Evolutionary conservation across 768 basidiomycete species (phyloP).

Genomic region (Kwoniella dendrophila): DNA sequence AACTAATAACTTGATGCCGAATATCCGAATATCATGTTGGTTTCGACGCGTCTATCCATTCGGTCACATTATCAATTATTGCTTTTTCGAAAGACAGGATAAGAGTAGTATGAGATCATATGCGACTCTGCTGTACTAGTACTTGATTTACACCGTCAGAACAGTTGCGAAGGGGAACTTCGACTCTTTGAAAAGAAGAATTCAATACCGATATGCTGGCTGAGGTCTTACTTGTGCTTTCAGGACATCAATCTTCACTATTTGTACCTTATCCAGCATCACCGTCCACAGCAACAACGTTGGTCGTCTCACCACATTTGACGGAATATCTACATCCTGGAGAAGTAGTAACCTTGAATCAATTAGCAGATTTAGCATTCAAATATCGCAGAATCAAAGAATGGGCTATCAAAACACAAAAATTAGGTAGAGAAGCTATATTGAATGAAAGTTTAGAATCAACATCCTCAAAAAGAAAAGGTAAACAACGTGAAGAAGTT

Average conservation of each 20-base stretch:
- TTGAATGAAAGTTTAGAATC: conserved; percentile 13
- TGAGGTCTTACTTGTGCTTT: conserved; percentile 81
- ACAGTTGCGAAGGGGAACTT: background rate
- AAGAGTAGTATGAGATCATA: no score
- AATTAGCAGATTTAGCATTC: conserved; percentile 71
- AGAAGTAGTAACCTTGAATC: conserved; percentile 80
- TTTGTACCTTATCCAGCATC: conserved; percentile 63
- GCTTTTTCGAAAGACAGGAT: no score
- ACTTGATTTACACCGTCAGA: no score
- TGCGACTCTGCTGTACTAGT: no score
- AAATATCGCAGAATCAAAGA: conserved; percentile 73
- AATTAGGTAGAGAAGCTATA: conserved; percentile 25
- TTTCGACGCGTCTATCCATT: background rate
- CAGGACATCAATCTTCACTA: conserved; percentile 83
- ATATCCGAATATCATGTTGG: no score
- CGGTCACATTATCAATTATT: background rate
- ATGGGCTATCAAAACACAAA: conserved; percentile 57
- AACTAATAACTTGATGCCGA: no score
- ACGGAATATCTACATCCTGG: conserved; percentile 79
- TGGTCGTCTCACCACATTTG: conserved; percentile 65
- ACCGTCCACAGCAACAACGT: conserved; percentile 23
- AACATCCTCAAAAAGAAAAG: conserved; percentile 15
- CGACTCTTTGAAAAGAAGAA: background rate
- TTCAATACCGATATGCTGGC: conserved; percentile 74
- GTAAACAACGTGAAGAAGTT: conserved; percentile 17